Evolutionary conservation across 106 monocot genomes (phyloP).

Genomic region (Amphibolis antarctica): DNA sequence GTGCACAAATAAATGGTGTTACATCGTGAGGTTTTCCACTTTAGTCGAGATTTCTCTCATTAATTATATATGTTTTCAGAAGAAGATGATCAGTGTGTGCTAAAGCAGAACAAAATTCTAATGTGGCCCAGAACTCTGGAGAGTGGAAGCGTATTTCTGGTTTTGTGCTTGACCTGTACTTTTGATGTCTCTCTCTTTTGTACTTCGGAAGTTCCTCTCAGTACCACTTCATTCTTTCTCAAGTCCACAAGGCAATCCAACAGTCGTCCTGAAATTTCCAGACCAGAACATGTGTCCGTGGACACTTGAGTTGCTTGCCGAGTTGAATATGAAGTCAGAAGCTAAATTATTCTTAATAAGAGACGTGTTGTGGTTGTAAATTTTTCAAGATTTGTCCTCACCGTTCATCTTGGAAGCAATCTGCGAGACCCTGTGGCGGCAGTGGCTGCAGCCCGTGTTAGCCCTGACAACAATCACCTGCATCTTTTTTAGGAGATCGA

Average conservation of each 20-base stretch:
- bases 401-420: slow-evolving; percentile 19
- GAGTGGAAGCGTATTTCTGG: neutral
- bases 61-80: neutral
- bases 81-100: neutral
- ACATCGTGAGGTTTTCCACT: neutral
- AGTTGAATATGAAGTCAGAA: too few species aligned
- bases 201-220: slow-evolving; percentile 6
- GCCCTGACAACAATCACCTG: slow-evolving; percentile 13
- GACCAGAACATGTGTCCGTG: neutral
- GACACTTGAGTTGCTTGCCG: too few species aligned
- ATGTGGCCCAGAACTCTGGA: neutral
- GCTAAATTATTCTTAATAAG: too few species aligned
- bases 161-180: neutral
- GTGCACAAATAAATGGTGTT: neutral
- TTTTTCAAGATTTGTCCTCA: slow-evolving; percentile 4
- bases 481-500: too few species aligned
- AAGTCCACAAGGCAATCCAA: slow-evolving; percentile 18
- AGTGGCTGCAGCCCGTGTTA: slow-evolving; percentile 1
- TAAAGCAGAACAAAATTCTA: slow-evolving; percentile 8
- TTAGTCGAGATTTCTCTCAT: neutral
- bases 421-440: slow-evolving; percentile 15
- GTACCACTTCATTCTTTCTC: slow-evolving; percentile 9
- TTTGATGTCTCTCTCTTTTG: neutral
- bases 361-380: too few species aligned
- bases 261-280: slow-evolving; percentile 3